Conservation (phyloP, 495 filamentous ascomycete genomes). For the Neurospora hispaniola region DNA sequence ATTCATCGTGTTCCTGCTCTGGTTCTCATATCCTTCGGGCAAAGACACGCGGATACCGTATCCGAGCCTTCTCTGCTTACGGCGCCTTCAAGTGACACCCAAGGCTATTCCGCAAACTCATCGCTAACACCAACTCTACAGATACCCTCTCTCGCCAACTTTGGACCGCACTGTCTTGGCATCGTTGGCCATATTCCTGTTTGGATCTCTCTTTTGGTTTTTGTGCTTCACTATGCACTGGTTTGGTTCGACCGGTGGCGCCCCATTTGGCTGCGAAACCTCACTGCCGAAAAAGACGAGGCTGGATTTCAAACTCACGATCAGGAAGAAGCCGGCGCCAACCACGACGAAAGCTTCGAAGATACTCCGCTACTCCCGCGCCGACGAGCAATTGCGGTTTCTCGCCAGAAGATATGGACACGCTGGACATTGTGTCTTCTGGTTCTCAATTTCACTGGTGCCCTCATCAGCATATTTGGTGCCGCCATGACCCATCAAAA, state of each 20-base stretch:
- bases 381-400: not conserved
- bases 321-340: not conserved
- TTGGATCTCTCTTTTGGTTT: constrained; percentile 15
- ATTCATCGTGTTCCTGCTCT: not conserved
- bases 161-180: constrained; percentile 21
- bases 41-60: not conserved
- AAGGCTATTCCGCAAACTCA: not conserved
- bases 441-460: constrained; percentile 3
- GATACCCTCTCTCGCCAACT: constrained; percentile 19
- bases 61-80: not conserved
- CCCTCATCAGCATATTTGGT: constrained; percentile 3
- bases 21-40: not conserved
- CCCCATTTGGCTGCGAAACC: constrained; percentile 21
- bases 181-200: constrained; percentile 20
- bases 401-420: constrained; percentile 8
- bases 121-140: constrained; percentile 4
- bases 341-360: not conserved
- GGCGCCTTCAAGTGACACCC: not conserved
- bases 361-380: not conserved
- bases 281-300: constrained; percentile 13
- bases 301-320: not conserved
- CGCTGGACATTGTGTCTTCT: constrained; percentile 11
- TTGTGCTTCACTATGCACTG: constrained; percentile 19
- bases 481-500: constrained; percentile 6
- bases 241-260: constrained; percentile 12